phyloP scores from a whole-genome alignment of 2,329 filamentous ascomycete species.

The Pseudogymnoascus sp. region DNA sequence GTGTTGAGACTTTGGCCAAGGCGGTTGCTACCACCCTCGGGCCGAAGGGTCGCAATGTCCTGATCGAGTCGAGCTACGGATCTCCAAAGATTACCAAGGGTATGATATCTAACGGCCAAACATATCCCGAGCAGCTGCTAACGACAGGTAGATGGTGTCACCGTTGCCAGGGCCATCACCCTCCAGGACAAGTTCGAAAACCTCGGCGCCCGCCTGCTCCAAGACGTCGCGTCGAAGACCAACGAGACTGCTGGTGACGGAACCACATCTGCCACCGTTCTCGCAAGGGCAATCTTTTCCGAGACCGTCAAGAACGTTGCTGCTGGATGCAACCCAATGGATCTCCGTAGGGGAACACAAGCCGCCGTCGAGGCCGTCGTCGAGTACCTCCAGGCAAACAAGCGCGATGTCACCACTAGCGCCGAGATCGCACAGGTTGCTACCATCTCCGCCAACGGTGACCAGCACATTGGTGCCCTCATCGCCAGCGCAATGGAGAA shows the following conservation, averaged over 20 bases:
- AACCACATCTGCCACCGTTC: constrained; percentile 95
- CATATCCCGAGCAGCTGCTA: constrained; percentile 12
- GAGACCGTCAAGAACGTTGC: constrained; percentile 99
- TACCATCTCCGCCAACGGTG: constrained; percentile 96
- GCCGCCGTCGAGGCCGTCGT: constrained; percentile 92
- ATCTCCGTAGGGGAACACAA: constrained; percentile 93
- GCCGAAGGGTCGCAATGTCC: constrained; percentile 95
- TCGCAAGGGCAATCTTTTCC: constrained; percentile 96
- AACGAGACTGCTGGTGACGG: constrained; percentile 98
- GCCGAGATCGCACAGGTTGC: constrained; percentile 97
- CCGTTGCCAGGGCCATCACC: constrained; percentile 80
- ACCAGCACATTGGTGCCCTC: constrained; percentile 88
- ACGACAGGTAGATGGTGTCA: constrained; percentile 65
- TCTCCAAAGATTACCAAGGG: constrained; percentile 99
- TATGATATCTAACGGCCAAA: constrained; percentile 38
- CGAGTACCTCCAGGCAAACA: constrained; percentile 89
- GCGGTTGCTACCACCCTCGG: constrained; percentile 94
- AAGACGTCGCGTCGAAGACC: constrained; percentile 98
- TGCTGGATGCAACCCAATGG: constrained; percentile 99
- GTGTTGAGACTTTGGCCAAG: constrained; percentile 94
- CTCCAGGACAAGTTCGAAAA: constrained; percentile 99
- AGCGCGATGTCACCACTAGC: constrained; percentile 95
- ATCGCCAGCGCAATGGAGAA: constrained; percentile 99
- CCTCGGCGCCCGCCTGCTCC: constrained; percentile 89
- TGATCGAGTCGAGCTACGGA: constrained; percentile 98